These are phyloP conservation scores for Russula brevipes DNA, from an alignment of 768 basidiomycete species.

Conservation along the genomic window DNA sequence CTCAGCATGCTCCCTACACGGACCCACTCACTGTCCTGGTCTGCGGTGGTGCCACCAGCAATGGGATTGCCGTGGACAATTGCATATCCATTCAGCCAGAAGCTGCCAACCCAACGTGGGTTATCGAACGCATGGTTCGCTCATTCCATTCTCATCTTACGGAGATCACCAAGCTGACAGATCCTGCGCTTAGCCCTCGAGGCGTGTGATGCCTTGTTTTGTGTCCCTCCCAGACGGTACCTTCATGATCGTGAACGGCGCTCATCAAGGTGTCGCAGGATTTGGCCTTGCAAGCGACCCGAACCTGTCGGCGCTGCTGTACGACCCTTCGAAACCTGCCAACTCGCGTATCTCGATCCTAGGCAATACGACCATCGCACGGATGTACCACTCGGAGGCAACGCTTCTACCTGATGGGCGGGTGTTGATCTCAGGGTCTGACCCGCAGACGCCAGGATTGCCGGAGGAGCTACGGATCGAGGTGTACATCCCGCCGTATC, in stretches of 20 bases:
- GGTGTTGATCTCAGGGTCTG: conserved; percentile 71
- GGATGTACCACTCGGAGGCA: conserved; percentile 76
- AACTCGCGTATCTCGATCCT: conserved; percentile 62
- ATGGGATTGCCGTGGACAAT: conserved; percentile 55
- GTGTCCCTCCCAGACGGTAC: conserved; percentile 71
- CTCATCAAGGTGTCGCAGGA: conserved; percentile 61
- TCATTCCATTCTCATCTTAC: background rate
- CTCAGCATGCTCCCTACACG: conserved; percentile 67
- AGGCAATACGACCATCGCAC: conserved; percentile 61
- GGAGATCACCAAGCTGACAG: background rate
- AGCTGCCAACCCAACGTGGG: conserved; percentile 55
- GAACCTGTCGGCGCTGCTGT: conserved; percentile 60
- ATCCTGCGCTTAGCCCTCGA: conserved; percentile 47
- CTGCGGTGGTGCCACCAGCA: conserved; percentile 72
- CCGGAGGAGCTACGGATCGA: conserved; percentile 75
- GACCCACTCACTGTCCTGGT: conserved; percentile 63
- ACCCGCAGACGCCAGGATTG: conserved; percentile 55
- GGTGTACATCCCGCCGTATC: conserved; percentile 85
- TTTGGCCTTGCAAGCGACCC: conserved; percentile 66
- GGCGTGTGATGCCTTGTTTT: conserved; percentile 74
- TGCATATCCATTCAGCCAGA: conserved; percentile 70
- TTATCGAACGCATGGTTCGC: conserved; percentile 72
- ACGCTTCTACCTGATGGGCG: conserved; percentile 70
- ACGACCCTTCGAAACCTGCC: conserved; percentile 58
- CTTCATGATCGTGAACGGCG: conserved; percentile 72